Base-by-base conservation (phyloP, 495 filamentous ascomycete genomes). In the Podospora australis region DNA sequence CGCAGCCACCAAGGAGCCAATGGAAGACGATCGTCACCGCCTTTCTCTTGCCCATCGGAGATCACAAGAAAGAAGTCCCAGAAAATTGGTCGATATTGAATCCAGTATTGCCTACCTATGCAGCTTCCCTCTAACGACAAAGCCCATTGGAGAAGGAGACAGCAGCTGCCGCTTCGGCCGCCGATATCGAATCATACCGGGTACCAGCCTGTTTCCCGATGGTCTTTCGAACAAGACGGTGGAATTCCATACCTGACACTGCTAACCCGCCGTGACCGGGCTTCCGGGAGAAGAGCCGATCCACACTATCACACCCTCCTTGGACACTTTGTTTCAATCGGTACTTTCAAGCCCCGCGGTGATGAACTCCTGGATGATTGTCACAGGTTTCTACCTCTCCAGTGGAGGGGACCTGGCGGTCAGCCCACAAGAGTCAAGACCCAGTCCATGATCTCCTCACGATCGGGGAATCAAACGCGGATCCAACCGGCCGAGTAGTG, bases 201-300 rank as follows among this genome's bases (percentile, higher is more conserved):
- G n/a, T n/a, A n/a, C n/a, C n/a, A n/a, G n/a, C n/a, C n/a, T n/a
- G n/a, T n/a, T n/a, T n/a, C n/a, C n/a, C n/a, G n/a, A n/a, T n/a
- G n/a, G n/a, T n/a, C n/a, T n/a, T n/a, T n/a, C n/a, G n/a, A n/a
- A n/a, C n/a, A n/a, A n/a, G n/a, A n/a, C n/a, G n/a, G n/a, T n/a
- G n/a, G n/a, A n/a, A n/a, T n/a, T n/a, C n/a, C n/a, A n/a, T n/a
- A n/a, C n/a, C n/a, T n/a, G n/a, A n/a, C n/a, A n/a, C n/a, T n/a
- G n/a, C n/a, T n/a, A n/a, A 10, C 40, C 40, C 40, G 40, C 40
- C 40, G 40, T 23, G 6, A 1, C 9, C 40, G 40, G 40, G 40
- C 40, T 43, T 43, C 40, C 40, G 40, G 23, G 40, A 43, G 40
- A 43, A 23, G 40, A 43, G 40, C 40, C 40, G 40, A 43, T 25